phyloP scores from a whole-genome alignment of 2,329 filamentous ascomycete species.

The Podosphaera xanthii region DNA sequence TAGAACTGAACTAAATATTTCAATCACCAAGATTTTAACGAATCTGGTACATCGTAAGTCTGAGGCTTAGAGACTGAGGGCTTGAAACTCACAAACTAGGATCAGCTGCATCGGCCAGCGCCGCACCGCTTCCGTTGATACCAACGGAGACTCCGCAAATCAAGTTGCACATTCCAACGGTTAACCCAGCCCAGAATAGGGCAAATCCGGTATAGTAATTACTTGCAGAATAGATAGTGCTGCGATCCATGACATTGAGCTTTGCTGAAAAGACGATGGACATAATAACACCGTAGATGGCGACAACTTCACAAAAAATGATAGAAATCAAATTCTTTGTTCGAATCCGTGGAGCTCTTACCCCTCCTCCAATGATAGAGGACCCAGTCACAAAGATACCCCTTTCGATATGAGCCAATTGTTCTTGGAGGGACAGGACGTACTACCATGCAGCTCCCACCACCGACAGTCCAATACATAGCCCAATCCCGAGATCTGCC shows the following conservation, averaged over 20 bases:
- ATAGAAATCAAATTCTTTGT: slow-evolving; percentile 99
- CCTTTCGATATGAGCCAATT: slow-evolving; percentile 28
- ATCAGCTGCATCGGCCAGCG: slow-evolving; percentile 86
- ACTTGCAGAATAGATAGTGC: slow-evolving; percentile 45
- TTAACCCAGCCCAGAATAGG: slow-evolving; percentile 86
- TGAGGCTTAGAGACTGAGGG: neutral
- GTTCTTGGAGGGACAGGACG: neutral
- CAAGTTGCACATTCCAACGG: slow-evolving; percentile 86
- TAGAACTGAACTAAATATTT: slow-evolving; percentile 96
- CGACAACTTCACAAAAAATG: slow-evolving; percentile 98
- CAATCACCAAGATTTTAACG: slow-evolving; percentile 95
- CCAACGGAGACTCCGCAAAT: slow-evolving; percentile 91
- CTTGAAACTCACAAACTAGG: slow-evolving; percentile 47
- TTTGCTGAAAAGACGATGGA: slow-evolving; percentile 93
- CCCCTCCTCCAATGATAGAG: slow-evolving; percentile 88
- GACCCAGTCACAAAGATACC: slow-evolving; percentile 97
- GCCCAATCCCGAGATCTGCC: slow-evolving; percentile 71
- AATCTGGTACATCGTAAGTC: slow-evolving; percentile 34
- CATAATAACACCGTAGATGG: slow-evolving; percentile 99
- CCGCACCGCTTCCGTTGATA: slow-evolving; percentile 93
- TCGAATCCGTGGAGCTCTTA: slow-evolving; percentile 88
- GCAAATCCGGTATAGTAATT: slow-evolving; percentile 91
- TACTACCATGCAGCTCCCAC: slow-evolving; percentile 87
- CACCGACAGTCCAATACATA: slow-evolving; percentile 90
- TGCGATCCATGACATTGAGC: slow-evolving; percentile 40